phyloP scores from a whole-genome alignment of 345 rosid species.

The Cardamine resedifolia region DNA sequence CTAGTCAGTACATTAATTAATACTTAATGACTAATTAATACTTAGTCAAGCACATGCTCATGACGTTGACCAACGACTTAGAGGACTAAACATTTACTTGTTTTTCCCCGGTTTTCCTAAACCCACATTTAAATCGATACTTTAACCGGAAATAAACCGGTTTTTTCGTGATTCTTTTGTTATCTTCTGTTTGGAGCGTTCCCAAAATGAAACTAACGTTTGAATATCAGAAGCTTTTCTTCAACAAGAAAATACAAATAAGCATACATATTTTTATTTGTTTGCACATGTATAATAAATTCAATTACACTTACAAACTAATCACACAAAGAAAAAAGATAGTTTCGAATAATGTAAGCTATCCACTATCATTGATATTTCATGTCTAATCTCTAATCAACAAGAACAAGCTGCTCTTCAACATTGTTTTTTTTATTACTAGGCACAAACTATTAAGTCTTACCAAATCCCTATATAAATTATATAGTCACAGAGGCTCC shows the following conservation, averaged over 20 bases:
- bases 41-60: constrained; percentile 26
- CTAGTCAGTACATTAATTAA: no score
- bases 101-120: constrained; percentile 1
- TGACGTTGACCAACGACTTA: constrained; percentile 32
- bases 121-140: not conserved
- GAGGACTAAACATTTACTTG: constrained; percentile 2
- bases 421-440: not conserved
- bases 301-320: not conserved
- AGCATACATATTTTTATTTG: not conserved
- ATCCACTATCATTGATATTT: not conserved
- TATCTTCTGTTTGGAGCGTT: not conserved
- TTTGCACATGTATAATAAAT: not conserved
- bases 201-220: not conserved
- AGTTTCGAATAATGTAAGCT: not conserved
- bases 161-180: not conserved
- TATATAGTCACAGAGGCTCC: not conserved
- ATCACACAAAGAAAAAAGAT: not conserved
- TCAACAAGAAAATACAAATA: not conserved
- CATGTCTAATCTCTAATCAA: not conserved
- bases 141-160: not conserved
- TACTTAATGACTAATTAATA: no score
- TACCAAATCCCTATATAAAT: not conserved
- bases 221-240: not conserved
- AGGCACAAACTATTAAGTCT: not conserved
- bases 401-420: not conserved